Evolutionary conservation across 352 stramenopile genomes (phyloP).

Genomic region (Phytophthora cryptogea): DNA sequence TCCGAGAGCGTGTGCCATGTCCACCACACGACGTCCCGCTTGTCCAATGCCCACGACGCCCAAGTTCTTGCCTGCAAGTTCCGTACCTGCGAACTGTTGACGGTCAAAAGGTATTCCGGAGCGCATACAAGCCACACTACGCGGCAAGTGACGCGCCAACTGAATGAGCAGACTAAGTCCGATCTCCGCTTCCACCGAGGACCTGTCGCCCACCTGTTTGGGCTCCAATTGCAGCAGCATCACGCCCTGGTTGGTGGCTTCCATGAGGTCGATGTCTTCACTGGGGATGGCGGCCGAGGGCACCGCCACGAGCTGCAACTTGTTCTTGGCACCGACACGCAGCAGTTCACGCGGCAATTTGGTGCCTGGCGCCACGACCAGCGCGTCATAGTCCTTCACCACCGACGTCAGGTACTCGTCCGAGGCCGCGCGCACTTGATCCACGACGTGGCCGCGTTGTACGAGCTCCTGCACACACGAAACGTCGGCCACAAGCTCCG

Average conservation of each 20-base stretch:
- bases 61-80: conserved; percentile 65
- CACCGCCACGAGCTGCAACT: conserved; percentile 62
- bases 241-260: conserved; percentile 74
- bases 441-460: conserved; percentile 67
- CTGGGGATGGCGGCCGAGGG: conserved; percentile 62
- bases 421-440: conserved; percentile 46
- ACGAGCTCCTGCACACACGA: conserved; percentile 72
- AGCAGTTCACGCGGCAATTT: conserved; percentile 52
- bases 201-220: conserved; percentile 73
- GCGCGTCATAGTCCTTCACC: conserved; percentile 60
- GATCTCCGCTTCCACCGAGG: conserved; percentile 77
- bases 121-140: conserved; percentile 49
- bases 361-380: conserved; percentile 59
- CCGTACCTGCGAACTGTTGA: conserved; percentile 60
- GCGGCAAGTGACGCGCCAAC: conserved; percentile 60
- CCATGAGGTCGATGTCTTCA: conserved; percentile 69
- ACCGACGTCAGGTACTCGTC: conserved; percentile 37
- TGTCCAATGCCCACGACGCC: conserved; percentile 78
- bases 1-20: conserved; percentile 75
- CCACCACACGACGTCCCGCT: conserved; percentile 69
- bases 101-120: conserved; percentile 33
- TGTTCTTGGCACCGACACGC: conserved; percentile 40
- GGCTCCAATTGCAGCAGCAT: conserved; percentile 79
- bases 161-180: conserved; percentile 69
- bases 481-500: conserved; percentile 47